phyloP scores from a whole-genome alignment of 306 rosid genomes.

The Sicyos baderoa region DNA sequence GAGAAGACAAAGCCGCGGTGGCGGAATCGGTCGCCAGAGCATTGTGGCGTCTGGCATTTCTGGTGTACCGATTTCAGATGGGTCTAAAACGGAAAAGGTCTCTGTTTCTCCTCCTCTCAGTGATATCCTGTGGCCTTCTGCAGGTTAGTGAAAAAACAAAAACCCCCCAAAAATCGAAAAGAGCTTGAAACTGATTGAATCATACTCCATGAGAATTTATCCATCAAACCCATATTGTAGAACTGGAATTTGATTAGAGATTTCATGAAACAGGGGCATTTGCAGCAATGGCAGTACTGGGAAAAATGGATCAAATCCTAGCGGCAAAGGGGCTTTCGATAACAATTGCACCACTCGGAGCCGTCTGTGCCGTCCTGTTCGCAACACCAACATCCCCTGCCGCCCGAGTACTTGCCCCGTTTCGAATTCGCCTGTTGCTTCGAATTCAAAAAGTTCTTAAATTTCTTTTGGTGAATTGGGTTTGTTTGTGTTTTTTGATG shows the following conservation, averaged over 20 bases:
- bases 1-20: neutral
- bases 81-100: conserved; percentile 55
- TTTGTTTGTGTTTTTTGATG: conserved; percentile 20
- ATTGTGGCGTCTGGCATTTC: conserved; percentile 47
- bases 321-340: conserved; percentile 75
- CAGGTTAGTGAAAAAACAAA: conserved; percentile 31
- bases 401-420: conserved; percentile 45
- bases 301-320: conserved; percentile 68
- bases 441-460: no score
- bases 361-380: conserved; percentile 76
- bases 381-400: conserved; percentile 72
- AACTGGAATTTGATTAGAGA: neutral
- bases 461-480: neutral
- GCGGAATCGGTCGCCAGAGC: neutral
- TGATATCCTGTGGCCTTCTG: conserved; percentile 91
- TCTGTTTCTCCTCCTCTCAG: conserved; percentile 61
- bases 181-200: neutral
- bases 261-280: conserved; percentile 54
- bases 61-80: conserved; percentile 55
- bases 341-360: conserved; percentile 80
- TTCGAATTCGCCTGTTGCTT: no score
- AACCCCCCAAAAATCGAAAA: neutral
- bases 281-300: conserved; percentile 80
- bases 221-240: neutral
- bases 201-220: neutral